phyloP scores from a whole-genome alignment of 2,329 filamentous ascomycete genomes.

The Phyllachora maydis region DNA sequence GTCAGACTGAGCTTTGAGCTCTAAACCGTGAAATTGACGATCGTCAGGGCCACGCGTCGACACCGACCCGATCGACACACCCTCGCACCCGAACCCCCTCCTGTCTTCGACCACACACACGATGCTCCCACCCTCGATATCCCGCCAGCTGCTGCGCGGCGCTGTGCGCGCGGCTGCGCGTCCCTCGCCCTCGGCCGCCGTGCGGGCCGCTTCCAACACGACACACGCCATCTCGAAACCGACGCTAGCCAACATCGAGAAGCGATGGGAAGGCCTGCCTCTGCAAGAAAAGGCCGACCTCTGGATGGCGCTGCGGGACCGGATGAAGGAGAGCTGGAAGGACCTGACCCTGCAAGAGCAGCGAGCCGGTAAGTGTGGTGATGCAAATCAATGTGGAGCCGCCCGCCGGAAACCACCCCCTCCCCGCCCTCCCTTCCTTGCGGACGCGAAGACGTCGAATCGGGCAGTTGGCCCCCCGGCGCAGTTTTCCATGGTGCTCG shows the following conservation, averaged over 20 bases:
- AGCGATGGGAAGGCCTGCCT: conserved; percentile 96
- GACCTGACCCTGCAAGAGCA: conserved; percentile 93
- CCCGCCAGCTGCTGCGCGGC: conserved; percentile 31
- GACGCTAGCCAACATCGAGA: conserved; percentile 94
- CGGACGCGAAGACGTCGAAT: too few species aligned
- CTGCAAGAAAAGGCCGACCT: conserved; percentile 98
- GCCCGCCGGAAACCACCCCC: background rate
- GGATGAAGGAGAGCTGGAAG: conserved; percentile 96
- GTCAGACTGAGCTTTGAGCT: too few species aligned
- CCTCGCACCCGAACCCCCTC: too few species aligned
- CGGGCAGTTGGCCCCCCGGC: too few species aligned
- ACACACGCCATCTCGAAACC: conserved; percentile 96
- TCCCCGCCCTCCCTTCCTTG: too few species aligned
- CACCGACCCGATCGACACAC: too few species aligned
- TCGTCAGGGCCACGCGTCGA: too few species aligned
- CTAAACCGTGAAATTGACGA: too few species aligned
- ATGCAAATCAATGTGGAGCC: conserved; percentile 3
- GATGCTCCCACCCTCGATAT: conserved; percentile 34
- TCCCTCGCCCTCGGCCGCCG: conserved; percentile 14
- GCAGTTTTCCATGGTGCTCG: too few species aligned
- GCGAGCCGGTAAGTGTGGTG: conserved; percentile 85
- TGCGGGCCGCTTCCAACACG: conserved; percentile 32
- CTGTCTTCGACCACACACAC: too few species aligned
- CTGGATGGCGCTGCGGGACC: conserved; percentile 95
- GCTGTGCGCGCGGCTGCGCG: conserved; percentile 18